Conservation (phyloP, 352 stramenopile species). For the Phytophthora pisi region DNA sequence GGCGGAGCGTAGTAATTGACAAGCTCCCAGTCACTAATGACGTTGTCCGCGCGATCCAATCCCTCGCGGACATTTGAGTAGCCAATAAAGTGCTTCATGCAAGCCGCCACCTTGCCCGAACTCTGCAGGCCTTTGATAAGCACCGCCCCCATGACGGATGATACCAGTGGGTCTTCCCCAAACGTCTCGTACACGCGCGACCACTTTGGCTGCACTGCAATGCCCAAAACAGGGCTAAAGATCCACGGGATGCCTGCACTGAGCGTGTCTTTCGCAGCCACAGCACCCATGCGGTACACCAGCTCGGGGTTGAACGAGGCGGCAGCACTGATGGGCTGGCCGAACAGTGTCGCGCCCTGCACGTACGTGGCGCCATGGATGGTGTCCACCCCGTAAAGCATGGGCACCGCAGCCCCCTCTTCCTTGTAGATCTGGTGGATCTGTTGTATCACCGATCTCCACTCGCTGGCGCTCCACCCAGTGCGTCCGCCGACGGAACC, state of each 20-base stretch:
- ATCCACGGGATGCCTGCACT: slow-evolving; percentile 91
- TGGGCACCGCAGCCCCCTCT: slow-evolving; percentile 56
- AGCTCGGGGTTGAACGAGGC: slow-evolving; percentile 89
- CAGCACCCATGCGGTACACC: slow-evolving; percentile 69
- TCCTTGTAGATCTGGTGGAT: slow-evolving; percentile 79
- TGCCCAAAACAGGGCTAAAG: slow-evolving; percentile 90
- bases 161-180: slow-evolving; percentile 88
- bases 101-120: slow-evolving; percentile 66
- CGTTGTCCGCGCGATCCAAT: slow-evolving; percentile 75
- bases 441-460: slow-evolving; percentile 56
- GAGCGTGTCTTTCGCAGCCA: slow-evolving; percentile 87
- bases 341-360: slow-evolving; percentile 79
- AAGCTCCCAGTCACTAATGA: slow-evolving; percentile 70
- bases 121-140: slow-evolving; percentile 88
- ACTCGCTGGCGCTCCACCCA: slow-evolving; percentile 77
- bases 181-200: slow-evolving; percentile 94
- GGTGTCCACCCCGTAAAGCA: slow-evolving; percentile 91
- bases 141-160: slow-evolving; percentile 64
- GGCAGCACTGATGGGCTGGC: slow-evolving; percentile 87
- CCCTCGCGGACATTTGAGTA: slow-evolving; percentile 76
- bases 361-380: slow-evolving; percentile 93
- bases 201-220: slow-evolving; percentile 86
- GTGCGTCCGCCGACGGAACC: slow-evolving; percentile 51
- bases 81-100: slow-evolving; percentile 91
- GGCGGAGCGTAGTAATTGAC: slow-evolving; percentile 78